Conservation (phyloP, 495 filamentous ascomycete genomes). For the Rhypophila decipiens region DNA sequence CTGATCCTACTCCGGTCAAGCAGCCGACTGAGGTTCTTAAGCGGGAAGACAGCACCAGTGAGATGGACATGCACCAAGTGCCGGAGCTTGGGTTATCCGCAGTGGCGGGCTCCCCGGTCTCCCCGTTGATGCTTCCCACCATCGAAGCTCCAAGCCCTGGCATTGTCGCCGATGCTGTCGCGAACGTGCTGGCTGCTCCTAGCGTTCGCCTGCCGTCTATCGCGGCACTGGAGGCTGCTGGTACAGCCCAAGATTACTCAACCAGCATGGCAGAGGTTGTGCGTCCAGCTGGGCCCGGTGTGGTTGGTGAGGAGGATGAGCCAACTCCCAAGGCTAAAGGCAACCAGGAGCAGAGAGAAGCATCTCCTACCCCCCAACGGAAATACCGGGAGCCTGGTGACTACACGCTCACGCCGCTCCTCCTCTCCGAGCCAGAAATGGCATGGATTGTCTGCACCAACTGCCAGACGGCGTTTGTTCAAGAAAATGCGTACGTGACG, state of each 20-base stretch:
- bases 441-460: slow-evolving; percentile 84
- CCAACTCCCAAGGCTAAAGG: too few relatives aligned
- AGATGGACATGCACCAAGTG: slow-evolving; percentile 7
- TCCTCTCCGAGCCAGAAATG: slow-evolving; percentile 66
- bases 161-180: too few relatives aligned
- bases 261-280: neutral
- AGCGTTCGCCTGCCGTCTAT: neutral
- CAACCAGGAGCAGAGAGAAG: too few relatives aligned
- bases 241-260: neutral
- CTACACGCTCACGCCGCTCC: slow-evolving; percentile 64
- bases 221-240: neutral
- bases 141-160: too few relatives aligned
- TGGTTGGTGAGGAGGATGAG: too few relatives aligned
- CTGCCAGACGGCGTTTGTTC: slow-evolving; percentile 76
- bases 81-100: slow-evolving; percentile 6
- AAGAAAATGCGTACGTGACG: slow-evolving; percentile 79
- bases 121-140: slow-evolving; percentile 7
- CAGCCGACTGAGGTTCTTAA: slow-evolving; percentile 14
- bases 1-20: slow-evolving; percentile 31
- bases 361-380: slow-evolving; percentile 12
- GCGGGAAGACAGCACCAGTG: slow-evolving; percentile 20
- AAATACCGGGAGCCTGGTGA: slow-evolving; percentile 58
- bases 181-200: neutral
- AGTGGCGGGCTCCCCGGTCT: neutral
- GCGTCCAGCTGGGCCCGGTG: too few relatives aligned